Conservation (phyloP, 108 stramenopile species). For the Cylindrotheca fusiformis region DNA sequence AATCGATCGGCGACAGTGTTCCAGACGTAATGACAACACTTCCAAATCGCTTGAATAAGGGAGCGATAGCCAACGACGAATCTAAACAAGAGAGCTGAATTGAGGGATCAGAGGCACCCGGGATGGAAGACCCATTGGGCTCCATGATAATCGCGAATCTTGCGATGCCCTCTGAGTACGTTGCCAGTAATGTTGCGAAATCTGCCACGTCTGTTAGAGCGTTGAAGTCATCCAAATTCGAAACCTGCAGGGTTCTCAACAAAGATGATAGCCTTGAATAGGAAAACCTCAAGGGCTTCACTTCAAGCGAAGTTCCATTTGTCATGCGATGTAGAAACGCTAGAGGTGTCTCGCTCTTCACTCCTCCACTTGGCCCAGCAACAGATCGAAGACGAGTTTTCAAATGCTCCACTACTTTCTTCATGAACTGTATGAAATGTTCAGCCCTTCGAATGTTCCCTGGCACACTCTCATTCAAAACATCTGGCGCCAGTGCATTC, state of each 20-base stretch:
- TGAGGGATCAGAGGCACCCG: slow-evolving; percentile 81
- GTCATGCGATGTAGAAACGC: slow-evolving; percentile 94
- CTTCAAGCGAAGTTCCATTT: slow-evolving; percentile 87
- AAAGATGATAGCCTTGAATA: slow-evolving; percentile 92
- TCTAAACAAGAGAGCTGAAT: slow-evolving; percentile 96
- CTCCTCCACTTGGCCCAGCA: slow-evolving; percentile 84
- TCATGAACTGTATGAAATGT: slow-evolving; percentile 96
- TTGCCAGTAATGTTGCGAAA: slow-evolving; percentile 93
- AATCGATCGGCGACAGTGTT: slow-evolving; percentile 97
- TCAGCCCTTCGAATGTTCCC: slow-evolving; percentile 98
- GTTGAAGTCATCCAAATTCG: slow-evolving; percentile 90
- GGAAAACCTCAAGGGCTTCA: slow-evolving; percentile 94
- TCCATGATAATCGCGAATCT: slow-evolving; percentile 97
- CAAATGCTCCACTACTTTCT: slow-evolving; percentile 90
- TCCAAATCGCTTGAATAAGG: slow-evolving; percentile 95
- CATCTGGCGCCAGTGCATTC: slow-evolving; percentile 84
- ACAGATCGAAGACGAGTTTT: slow-evolving; percentile 71
- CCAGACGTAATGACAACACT: slow-evolving; percentile 97
- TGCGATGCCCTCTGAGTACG: slow-evolving; percentile 92
- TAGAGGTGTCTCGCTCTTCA: slow-evolving; percentile 89
- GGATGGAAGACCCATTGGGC: slow-evolving; percentile 84
- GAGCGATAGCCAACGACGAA: slow-evolving; percentile 96
- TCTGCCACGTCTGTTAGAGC: slow-evolving; percentile 95
- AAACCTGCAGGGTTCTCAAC: slow-evolving; percentile 84
- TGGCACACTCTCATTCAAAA: slow-evolving; percentile 95